Percentiles rank a stretch among this genome's conserved stretches.
Evolutionary conservation across 345 rosid genomes (phyloP).

Genomic region (Sonneratia alba): DNA sequence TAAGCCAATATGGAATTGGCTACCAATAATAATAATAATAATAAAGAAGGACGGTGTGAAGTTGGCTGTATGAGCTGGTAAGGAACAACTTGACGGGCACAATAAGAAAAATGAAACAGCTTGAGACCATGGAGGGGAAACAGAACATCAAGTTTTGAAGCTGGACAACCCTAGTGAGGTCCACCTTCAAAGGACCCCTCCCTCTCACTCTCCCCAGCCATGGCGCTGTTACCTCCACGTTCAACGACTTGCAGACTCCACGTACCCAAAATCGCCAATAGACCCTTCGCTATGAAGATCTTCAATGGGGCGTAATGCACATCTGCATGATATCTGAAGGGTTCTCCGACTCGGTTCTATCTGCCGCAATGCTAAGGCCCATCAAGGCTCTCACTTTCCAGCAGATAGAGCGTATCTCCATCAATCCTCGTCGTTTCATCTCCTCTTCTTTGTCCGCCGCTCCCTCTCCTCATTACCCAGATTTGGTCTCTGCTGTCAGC

Average conservation of each 20-base stretch:
- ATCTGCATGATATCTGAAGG: not conserved
- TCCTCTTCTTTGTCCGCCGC: not conserved
- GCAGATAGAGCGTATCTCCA: not conserved
- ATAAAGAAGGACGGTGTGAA: no score
- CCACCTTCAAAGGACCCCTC: no score
- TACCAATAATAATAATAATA: no score
- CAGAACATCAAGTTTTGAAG: no score
- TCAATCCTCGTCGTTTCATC: no score
- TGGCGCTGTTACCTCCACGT: constrained; percentile 5
- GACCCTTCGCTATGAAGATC: not conserved
- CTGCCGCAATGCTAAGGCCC: constrained; percentile 7
- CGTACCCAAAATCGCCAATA: not conserved
- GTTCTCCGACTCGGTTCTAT: not conserved
- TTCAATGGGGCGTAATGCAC: not conserved
- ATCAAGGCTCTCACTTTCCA: constrained; percentile 4
- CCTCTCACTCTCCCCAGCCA: not conserved
- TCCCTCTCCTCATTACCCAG: constrained; percentile 5
- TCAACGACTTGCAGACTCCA: constrained; percentile 2
- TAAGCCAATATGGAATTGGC: no score
- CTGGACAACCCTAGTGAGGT: no score
- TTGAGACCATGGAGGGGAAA: no score
- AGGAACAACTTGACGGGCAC: no score
- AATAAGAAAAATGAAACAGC: no score
- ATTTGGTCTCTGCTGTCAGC: constrained; percentile 26
- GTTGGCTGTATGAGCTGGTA: no score